Percentiles rank a stretch among this genome's conserved stretches.
These are phyloP conservation scores for Hericium erinaceus DNA, from an alignment of 768 basidiomycete genomes.

Conservation along the genomic window DNA sequence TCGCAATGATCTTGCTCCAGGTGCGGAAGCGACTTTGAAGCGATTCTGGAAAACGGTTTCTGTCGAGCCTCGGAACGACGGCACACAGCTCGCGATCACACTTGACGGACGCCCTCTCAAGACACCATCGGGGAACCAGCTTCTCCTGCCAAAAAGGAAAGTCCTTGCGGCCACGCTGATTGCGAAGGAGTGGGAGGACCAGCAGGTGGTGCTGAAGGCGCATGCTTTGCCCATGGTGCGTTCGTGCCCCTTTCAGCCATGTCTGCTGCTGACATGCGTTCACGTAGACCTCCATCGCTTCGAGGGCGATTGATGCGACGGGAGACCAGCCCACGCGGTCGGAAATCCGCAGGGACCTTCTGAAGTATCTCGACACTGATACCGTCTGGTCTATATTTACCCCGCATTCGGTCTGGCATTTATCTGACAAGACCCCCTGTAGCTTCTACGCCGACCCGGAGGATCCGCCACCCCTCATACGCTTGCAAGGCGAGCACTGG, in stretches of 20 bases:
- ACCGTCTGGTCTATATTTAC: conserved; percentile 63
- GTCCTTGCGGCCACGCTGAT: conserved; percentile 72
- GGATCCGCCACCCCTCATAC: conserved; percentile 63
- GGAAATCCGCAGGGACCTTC: conserved; percentile 57
- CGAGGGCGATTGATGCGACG: conserved; percentile 83
- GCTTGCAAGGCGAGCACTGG: conserved; percentile 80
- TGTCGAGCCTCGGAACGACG: conserved; percentile 47
- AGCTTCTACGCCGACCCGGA: conserved; percentile 69
- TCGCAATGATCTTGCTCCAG: conserved; percentile 30
- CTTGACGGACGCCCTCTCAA: conserved; percentile 81
- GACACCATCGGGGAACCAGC: conserved; percentile 74
- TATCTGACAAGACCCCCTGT: conserved; percentile 4
- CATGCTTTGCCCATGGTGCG: conserved; percentile 87
- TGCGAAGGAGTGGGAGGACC: conserved; percentile 96
- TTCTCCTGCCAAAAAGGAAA: conserved; percentile 65
- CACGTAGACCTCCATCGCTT: conserved; percentile 75
- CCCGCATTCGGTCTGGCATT: not conserved
- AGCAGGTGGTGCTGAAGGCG: conserved; percentile 75
- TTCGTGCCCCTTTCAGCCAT: not conserved
- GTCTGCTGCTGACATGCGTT: not conserved
- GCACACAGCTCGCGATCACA: conserved; percentile 41
- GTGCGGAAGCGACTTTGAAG: conserved; percentile 77
- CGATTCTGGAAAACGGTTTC: conserved; percentile 95
- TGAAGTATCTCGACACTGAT: conserved; percentile 90
- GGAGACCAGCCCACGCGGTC: conserved; percentile 41